Conservation (phyloP, 306 rosid genomes). For the Trifolium subterraneum region DNA sequence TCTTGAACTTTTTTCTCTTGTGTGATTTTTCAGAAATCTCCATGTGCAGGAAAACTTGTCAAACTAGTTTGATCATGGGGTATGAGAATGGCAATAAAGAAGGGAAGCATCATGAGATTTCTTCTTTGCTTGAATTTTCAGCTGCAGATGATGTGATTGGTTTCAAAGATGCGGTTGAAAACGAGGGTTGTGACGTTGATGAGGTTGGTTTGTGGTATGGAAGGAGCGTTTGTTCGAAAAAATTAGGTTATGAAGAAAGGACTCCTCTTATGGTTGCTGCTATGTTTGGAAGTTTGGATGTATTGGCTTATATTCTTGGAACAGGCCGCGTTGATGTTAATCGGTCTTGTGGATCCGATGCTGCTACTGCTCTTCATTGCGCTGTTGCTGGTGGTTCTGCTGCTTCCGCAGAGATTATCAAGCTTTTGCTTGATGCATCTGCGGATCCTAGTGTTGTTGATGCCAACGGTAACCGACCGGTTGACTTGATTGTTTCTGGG, state of each 20-base stretch:
- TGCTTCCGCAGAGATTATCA: slow-evolving; percentile 60
- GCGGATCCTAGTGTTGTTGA: slow-evolving; percentile 62
- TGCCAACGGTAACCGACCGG: slow-evolving; percentile 64
- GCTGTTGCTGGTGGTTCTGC: slow-evolving; percentile 82
- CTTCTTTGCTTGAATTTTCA: slow-evolving; percentile 68
- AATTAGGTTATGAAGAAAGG: slow-evolving; percentile 72
- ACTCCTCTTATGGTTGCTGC: slow-evolving; percentile 85
- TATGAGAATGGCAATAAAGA: slow-evolving; percentile 42
- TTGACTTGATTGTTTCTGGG: slow-evolving; percentile 57
- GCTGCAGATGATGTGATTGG: slow-evolving; percentile 68
- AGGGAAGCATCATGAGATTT: slow-evolving; percentile 42
- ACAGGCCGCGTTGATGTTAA: slow-evolving; percentile 65
- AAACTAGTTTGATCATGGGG: slow-evolving; percentile 59
- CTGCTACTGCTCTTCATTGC: slow-evolving; percentile 84
- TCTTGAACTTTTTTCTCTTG: slow-evolving; percentile 31
- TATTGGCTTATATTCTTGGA: slow-evolving; percentile 54
- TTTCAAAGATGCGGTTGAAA: slow-evolving; percentile 65
- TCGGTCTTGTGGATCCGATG: slow-evolving; percentile 60
- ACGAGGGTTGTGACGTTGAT: slow-evolving; percentile 58
- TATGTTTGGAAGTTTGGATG: slow-evolving; percentile 73
- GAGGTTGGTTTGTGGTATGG: slow-evolving; percentile 80
- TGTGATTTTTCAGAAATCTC: slow-evolving; percentile 44
- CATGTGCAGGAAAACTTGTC: slow-evolving; percentile 66
- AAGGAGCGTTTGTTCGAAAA: slow-evolving; percentile 70
- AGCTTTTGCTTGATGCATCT: slow-evolving; percentile 71